Evolutionary conservation across 208 protist species (phyloP).

Genomic region (Trichomonas vaginalis): DNA sequence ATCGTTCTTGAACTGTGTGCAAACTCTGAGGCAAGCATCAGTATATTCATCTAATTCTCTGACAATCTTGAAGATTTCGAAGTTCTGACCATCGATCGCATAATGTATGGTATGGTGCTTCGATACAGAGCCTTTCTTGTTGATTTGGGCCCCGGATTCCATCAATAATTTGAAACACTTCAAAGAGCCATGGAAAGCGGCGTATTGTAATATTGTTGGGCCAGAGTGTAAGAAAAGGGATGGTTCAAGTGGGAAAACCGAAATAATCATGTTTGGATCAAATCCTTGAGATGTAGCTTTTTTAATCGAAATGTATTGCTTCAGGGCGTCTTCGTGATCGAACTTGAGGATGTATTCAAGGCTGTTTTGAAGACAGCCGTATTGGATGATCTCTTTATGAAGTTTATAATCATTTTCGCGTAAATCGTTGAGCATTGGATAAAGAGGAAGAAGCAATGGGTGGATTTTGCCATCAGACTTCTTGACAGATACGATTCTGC

Average conservation of each 20-base stretch:
- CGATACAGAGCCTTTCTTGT: background rate
- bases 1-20: background rate
- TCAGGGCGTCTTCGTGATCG: background rate
- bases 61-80: background rate
- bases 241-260: background rate
- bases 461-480: background rate
- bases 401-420: background rate
- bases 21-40: background rate
- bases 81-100: background rate
- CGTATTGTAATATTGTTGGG: background rate
- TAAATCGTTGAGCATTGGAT: background rate
- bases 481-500: background rate
- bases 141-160: background rate
- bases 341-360: background rate
- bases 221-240: background rate
- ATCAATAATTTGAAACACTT: background rate
- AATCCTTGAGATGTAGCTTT: background rate
- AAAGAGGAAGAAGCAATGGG: background rate
- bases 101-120: background rate
- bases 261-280: background rate
- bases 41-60: background rate
- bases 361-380: background rate
- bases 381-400: background rate
- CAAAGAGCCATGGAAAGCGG: background rate
- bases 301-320: background rate